These are phyloP conservation scores for Ploettnerulaceae sp. DNA, from an alignment of 2,329 filamentous ascomycete genomes.

Conservation along the genomic window DNA sequence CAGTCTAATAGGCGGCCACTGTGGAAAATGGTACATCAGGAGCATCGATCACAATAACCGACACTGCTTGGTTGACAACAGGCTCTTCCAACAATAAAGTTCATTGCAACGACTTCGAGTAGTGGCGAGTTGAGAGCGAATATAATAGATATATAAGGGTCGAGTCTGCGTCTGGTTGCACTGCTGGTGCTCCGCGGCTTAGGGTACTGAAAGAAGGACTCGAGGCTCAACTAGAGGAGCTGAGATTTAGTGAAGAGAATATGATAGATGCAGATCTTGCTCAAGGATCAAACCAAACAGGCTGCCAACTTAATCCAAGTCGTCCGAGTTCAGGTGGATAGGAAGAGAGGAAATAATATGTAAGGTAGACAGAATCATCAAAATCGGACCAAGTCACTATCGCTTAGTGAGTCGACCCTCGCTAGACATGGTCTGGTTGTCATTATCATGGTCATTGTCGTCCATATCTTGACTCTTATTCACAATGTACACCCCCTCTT, in stretches of 20 bases:
- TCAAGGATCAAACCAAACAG: not conserved
- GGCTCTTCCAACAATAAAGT: slow-evolving; percentile 42
- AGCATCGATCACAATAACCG: not conserved
- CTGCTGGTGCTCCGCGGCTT: no score
- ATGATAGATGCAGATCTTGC: not conserved
- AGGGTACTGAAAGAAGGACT: no score
- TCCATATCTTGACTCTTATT: no score
- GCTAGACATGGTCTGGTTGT: not conserved
- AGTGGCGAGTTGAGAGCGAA: not conserved
- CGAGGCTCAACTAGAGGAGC: not conserved
- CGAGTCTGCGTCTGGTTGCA: not conserved
- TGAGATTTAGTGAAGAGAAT: not conserved
- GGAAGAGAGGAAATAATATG: not conserved
- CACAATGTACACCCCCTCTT: no score
- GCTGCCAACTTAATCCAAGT: not conserved
- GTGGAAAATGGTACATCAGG: slow-evolving; percentile 1
- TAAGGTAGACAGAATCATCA: not conserved
- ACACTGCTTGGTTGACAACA: slow-evolving; percentile 41
- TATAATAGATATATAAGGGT: slow-evolving; percentile 30
- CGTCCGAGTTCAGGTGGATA: not conserved
- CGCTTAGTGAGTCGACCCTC: not conserved
- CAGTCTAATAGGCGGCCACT: slow-evolving; percentile 28
- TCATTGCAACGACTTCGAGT: slow-evolving; percentile 28
- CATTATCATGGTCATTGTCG: not conserved
- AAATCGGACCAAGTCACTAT: not conserved